phyloP scores from a whole-genome alignment of 768 basidiomycete genomes.

The Phylloporus arenicola region DNA sequence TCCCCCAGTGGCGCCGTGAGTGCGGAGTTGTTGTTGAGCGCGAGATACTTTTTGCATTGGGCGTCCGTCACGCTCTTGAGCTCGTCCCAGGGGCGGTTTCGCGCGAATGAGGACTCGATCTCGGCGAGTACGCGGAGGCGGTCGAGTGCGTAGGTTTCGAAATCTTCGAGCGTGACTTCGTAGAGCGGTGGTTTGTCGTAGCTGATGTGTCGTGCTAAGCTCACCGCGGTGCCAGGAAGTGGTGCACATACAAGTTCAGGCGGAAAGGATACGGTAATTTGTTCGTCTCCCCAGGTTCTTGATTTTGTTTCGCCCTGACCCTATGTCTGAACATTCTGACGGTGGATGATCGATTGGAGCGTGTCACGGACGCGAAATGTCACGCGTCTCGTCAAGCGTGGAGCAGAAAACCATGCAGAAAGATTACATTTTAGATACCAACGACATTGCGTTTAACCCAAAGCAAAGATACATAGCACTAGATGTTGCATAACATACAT shows the following conservation, averaged over 20 bases:
- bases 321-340: slow-evolving; percentile 20
- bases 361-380: slow-evolving; percentile 22
- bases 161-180: slow-evolving; percentile 92
- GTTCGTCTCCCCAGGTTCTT: background rate
- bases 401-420: background rate
- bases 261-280: slow-evolving; percentile 50
- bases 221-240: background rate
- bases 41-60: slow-evolving; percentile 74
- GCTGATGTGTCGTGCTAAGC: slow-evolving; percentile 37
- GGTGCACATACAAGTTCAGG: slow-evolving; percentile 68
- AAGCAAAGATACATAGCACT: slow-evolving; percentile 23
- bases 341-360: background rate
- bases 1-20: slow-evolving; percentile 42
- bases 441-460: slow-evolving; percentile 5
- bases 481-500: slow-evolving; percentile 28
- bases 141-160: slow-evolving; percentile 86
- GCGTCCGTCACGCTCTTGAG: slow-evolving; percentile 53
- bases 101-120: slow-evolving; percentile 83
- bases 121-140: slow-evolving; percentile 83
- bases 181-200: slow-evolving; percentile 82
- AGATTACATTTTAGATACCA: slow-evolving; percentile 15
- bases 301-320: background rate
- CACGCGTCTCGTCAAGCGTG: slow-evolving; percentile 23
- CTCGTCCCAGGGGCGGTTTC: slow-evolving; percentile 79
- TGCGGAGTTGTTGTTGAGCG: slow-evolving; percentile 56